Conservation (phyloP, 2,329 filamentous ascomycete genomes). For the Nothophaeocryptopus gaeumannii region DNA sequence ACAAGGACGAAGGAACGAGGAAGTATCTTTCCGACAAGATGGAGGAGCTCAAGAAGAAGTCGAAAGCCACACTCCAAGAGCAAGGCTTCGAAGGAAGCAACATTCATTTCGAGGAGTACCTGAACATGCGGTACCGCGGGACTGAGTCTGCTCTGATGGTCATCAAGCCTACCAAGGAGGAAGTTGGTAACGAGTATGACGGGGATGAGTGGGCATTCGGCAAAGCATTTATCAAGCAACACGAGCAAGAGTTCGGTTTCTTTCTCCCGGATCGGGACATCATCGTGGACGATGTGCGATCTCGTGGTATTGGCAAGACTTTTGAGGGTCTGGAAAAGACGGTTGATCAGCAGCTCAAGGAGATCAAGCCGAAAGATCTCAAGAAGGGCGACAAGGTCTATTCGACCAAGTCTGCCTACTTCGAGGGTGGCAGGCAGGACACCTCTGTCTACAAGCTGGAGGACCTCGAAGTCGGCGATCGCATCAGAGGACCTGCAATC, state of each 20-base stretch:
- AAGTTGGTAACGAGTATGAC: constrained; percentile 57
- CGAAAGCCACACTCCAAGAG: constrained; percentile 62
- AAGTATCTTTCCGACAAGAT: constrained; percentile 69
- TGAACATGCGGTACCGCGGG: constrained; percentile 89
- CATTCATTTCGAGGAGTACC: constrained; percentile 83
- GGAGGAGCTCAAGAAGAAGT: constrained; percentile 74
- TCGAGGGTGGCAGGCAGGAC: constrained; percentile 72
- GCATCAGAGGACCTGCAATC: constrained; percentile 76
- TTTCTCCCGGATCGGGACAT: constrained; percentile 81
- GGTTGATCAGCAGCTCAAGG: constrained; percentile 77
- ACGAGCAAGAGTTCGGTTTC: constrained; percentile 91
- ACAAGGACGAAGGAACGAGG: constrained; percentile 55
- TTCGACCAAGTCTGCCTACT: constrained; percentile 71
- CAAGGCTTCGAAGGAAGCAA: constrained; percentile 76
- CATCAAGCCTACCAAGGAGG: constrained; percentile 65
- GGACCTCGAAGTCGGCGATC: constrained; percentile 68
- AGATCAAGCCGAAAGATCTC: constrained; percentile 59
- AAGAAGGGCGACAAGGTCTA: constrained; percentile 62
- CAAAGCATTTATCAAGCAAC: constrained; percentile 78
- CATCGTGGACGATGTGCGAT: constrained; percentile 84
- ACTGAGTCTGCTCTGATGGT: constrained; percentile 92
- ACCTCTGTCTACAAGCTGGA: constrained; percentile 83
- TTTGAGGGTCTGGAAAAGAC: constrained; percentile 77
- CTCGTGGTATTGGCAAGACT: constrained; percentile 84
- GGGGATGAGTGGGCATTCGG: constrained; percentile 79